phyloP scores from a whole-genome alignment of 805 yeast species.

The Lachancea mirantina region DNA sequence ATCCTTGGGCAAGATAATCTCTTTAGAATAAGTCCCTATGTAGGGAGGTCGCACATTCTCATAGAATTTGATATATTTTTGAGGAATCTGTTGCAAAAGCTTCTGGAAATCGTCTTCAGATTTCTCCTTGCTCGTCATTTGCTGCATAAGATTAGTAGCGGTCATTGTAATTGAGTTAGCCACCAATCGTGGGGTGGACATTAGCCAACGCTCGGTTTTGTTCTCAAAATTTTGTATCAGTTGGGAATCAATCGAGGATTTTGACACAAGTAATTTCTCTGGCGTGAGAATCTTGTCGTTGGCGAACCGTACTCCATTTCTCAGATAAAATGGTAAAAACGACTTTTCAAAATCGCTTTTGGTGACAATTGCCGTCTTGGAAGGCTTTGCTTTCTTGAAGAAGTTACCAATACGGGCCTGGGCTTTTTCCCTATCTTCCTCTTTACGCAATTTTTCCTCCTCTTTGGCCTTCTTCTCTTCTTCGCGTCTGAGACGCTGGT shows the following conservation, averaged over 20 bases:
- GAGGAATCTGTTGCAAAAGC: constrained; percentile 24
- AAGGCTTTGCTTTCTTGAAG: constrained; percentile 29
- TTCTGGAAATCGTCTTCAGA: constrained; percentile 29
- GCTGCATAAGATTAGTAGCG: constrained; percentile 29
- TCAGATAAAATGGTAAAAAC: constrained; percentile 34
- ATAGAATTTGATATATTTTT: constrained; percentile 38
- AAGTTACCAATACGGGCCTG: constrained; percentile 34
- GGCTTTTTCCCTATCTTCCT: constrained; percentile 32
- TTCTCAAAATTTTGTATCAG: constrained; percentile 1
- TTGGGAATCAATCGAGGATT: constrained; percentile 14
- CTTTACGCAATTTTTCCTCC: constrained; percentile 24
- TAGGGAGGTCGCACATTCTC: constrained; percentile 48
- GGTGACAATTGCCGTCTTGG: constrained; percentile 14
- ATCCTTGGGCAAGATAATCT: constrained; percentile 19
- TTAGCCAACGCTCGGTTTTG: constrained; percentile 17
- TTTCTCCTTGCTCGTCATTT: constrained; percentile 36
- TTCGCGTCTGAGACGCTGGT: constrained; percentile 19
- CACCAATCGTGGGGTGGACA: constrained; percentile 9
- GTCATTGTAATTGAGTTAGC: constrained; percentile 28
- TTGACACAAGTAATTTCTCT: constrained; percentile 7
- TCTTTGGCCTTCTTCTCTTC: constrained; percentile 18
- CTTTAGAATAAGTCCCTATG: constrained; percentile 44
- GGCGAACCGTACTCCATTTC: constrained; percentile 29
- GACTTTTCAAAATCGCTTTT: constrained; percentile 29
- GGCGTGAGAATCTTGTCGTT: constrained; percentile 7